Evolutionary conservation across 2,329 filamentous ascomycete species (phyloP), one percentile per base, ranked within the genome.

Genomic region (Botrytis fabae): DNA sequence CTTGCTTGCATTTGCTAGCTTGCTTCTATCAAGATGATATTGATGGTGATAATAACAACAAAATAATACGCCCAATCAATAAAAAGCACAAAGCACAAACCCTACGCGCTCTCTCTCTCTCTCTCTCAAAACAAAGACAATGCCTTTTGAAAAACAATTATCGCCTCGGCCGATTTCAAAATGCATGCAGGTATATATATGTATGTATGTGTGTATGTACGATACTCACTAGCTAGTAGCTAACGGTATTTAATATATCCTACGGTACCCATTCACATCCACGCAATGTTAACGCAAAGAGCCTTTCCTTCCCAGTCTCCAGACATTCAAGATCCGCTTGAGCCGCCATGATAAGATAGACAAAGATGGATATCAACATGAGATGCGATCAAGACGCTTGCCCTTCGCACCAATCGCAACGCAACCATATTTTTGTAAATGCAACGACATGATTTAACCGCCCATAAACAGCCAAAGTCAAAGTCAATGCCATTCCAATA

Each of bases 371-470:
- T 28, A 68, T 54, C 64, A 68, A 68, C 64, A 68, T 68, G 46
- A 68, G 4, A 66, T 40, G 64, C 46, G 16, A 66, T 40, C 64
- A 40, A 68, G 46, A 54, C 35, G 12, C 64, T 68, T 46, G 22
- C 32, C 64, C 46, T 40, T 40, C 64, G 46, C 46, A 68, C 64
- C n/a, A n/a, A 57, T 57, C 64, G 48, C 48, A 48, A 65, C 62
- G 62, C 62, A 57, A 68, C 64, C 64, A 20, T 68, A 68, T 40
- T 40, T 40, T 28, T 68, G 64, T 68, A 68, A 68, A 68, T 68
- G 64, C 64, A 68, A 68, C 48, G 64, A 68, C 64, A 54, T 68
- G 64, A 57, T 68, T 28, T 57, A 68, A 68, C 64, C 64, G 16
- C 64, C 64, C 48, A 68, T 48, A 32, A 68, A 68, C 22, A 66